These are phyloP conservation scores for Oryza officinalis DNA, from an alignment of 176 grass and related monocot species.

Conservation along the genomic window DNA sequence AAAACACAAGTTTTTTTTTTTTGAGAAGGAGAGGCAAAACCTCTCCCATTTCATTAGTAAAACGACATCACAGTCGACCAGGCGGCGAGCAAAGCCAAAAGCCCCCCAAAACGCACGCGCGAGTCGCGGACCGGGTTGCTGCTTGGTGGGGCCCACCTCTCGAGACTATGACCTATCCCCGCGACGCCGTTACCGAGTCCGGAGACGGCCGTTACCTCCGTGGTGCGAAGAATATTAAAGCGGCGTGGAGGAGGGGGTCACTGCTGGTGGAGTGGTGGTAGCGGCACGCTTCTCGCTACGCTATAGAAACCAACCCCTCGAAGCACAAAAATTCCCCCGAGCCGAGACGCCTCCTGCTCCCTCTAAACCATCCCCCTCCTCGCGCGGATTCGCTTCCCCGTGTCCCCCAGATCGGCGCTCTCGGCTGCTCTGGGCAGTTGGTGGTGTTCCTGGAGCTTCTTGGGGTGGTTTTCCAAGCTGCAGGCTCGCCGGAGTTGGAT, in stretches of 20 bases:
- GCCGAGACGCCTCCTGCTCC: not conserved
- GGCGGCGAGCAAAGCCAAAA: not conserved
- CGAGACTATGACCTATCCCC: constrained; percentile 17
- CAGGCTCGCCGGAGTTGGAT: constrained; percentile 21
- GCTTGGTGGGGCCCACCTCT: not conserved
- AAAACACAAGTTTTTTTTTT: too few relatives aligned
- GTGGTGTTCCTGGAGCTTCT: not conserved
- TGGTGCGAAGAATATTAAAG: constrained; percentile 18
- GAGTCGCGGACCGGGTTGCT: not conserved
- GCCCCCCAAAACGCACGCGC: not conserved
- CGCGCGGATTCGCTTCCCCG: not conserved
- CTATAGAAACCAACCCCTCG: constrained; percentile 24
- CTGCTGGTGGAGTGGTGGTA: not conserved
- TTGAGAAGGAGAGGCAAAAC: too few relatives aligned
- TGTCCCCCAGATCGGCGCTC: not conserved
- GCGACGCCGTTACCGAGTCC: constrained; percentile 31
- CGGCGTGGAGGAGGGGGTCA: not conserved
- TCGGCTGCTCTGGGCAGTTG: not conserved
- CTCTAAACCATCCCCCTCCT: not conserved
- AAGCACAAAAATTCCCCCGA: constrained; percentile 32
- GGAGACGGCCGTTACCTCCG: not conserved
- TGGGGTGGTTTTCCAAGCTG: not conserved
- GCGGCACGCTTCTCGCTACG: constrained; percentile 24
- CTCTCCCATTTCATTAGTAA: too few relatives aligned
- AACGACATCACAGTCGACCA: too few relatives aligned